Base-by-base conservation (phyloP, 2,329 filamentous ascomycete genomes). In the Mycosphaerelloides madeirae region DNA sequence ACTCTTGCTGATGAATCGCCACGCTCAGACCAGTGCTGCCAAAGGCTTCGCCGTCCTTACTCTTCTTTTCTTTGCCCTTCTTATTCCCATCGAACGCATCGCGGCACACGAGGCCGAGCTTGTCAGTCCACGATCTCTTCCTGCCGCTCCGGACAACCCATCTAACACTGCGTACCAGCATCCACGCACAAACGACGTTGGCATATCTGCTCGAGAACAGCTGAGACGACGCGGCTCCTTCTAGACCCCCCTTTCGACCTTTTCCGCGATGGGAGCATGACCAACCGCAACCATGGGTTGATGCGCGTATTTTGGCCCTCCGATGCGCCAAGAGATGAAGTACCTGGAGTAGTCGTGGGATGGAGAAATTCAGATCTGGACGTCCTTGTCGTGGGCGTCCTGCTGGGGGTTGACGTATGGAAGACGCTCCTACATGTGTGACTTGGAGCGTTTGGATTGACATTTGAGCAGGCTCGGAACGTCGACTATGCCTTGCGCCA, bases 221-320 rank as follows among this genome's bases (percentile, higher is more conserved):
- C 74, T 98, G 59, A 84, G 89, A 69, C 84, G 93, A 60, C 81
- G 93, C 68, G 93, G 93, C 57, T 98, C 93, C 48, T 97, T 98
- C 69, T 97, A 79, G 46, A 12, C 33, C 15, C 31, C 77, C 20
- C 29, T 18, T 16, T 22, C 28, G 15, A 32, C 16, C 39, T 46
- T 43, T 49, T 45, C 41, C 56, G 72, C 59, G 58, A 77, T 80
- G 77, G 70, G 74, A 80, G 75, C 66, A 83, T 83, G 79, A 73
- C 79, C 67, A 72, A 74, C 69, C 72, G 72, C 60, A 78, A 93
- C 87, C 57, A 65, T 65, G 90, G 87, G 63, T 76, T 97, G 74
- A 88, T 97, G 83, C 88, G 93, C 75, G 83, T 98, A 73, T 97
- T 98, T 74, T 98, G 93, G 93, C 94, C 93, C 61, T 85, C 85